Evolutionary conservation across 441 rosid species (phyloP).

Genomic region (Erodium trifolium): DNA sequence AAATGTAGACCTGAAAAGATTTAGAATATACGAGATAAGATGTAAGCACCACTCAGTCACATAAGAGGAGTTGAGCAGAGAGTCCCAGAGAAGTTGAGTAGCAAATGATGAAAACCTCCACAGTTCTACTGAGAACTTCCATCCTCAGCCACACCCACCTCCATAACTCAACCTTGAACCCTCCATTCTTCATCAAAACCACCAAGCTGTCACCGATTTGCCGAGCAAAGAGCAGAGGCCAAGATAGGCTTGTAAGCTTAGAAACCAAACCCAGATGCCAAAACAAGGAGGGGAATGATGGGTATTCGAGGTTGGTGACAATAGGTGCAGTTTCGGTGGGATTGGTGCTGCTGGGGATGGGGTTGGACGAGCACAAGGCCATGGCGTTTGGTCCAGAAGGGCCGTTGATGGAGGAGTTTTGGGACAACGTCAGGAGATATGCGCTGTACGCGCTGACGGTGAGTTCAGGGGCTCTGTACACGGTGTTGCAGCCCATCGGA

Average conservation of each 20-base stretch:
- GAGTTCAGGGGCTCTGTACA: slow-evolving; percentile 60
- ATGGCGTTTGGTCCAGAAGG: slow-evolving; percentile 83
- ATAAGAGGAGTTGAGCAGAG: too few relatives aligned
- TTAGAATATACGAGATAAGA: background rate
- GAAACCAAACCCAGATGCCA: background rate
- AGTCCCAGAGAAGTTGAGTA: background rate
- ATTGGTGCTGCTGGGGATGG: slow-evolving; percentile 34
- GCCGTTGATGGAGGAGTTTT: slow-evolving; percentile 76
- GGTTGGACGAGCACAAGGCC: slow-evolving; percentile 49
- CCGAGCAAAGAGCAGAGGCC: slow-evolving; percentile 1
- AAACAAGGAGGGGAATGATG: slow-evolving; percentile 14
- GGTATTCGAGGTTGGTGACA: slow-evolving; percentile 28
- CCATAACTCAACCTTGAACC: background rate
- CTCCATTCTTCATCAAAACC: background rate
- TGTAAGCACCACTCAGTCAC: background rate
- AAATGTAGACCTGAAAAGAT: background rate
- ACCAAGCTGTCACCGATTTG: background rate
- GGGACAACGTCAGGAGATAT: slow-evolving; percentile 80
- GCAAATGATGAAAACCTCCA: slow-evolving; percentile 5
- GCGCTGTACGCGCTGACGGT: slow-evolving; percentile 64
- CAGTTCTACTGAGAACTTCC: background rate
- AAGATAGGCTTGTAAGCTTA: background rate
- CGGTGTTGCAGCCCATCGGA: slow-evolving; percentile 34
- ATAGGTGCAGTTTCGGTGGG: slow-evolving; percentile 56
- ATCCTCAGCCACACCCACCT: background rate